phyloP scores from a whole-genome alignment of 106 monocot genomes.

The Chionographis japonica region DNA sequence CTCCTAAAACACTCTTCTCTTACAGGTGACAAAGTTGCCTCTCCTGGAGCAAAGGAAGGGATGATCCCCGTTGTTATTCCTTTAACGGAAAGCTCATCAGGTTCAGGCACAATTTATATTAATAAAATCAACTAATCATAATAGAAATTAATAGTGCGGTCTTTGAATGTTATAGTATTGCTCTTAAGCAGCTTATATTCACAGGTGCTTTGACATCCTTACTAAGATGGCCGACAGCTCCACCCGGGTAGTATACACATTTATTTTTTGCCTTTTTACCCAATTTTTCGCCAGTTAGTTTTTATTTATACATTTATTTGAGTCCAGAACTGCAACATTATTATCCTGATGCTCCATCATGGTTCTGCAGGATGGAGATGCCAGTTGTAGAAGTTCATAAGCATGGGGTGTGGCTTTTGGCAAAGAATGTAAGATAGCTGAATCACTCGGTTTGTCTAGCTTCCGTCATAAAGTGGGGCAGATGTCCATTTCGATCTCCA shows the following conservation, averaged over 20 bases:
- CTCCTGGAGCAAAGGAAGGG: slow-evolving; percentile 82
- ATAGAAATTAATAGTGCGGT: background rate
- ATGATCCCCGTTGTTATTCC: slow-evolving; percentile 84
- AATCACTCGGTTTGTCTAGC: background rate
- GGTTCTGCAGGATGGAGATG: slow-evolving; percentile 78
- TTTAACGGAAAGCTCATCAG: slow-evolving; percentile 72
- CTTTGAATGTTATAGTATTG: background rate
- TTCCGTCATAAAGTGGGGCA: background rate
- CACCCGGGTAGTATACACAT: slow-evolving; percentile 54
- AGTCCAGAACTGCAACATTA: too few species aligned
- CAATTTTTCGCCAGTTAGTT: background rate
- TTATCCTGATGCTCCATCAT: slow-evolving; percentile 2
- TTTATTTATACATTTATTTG: background rate
- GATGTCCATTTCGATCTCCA: background rate
- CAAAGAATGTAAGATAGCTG: slow-evolving; percentile 74
- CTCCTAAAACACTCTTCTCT: background rate
- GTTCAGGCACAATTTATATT: slow-evolving; percentile 22
- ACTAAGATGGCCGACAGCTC: slow-evolving; percentile 94
- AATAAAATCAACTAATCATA: background rate
- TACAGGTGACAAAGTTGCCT: slow-evolving; percentile 69
- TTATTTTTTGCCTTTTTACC: background rate
- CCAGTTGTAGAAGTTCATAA: slow-evolving; percentile 90
- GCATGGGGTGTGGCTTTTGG: slow-evolving; percentile 89
- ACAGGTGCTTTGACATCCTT: slow-evolving; percentile 82
- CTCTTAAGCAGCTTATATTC: slow-evolving; percentile 2